A percentile compares a stretch with the other conserved stretches of the same genome.
phyloP scores from a whole-genome alignment of 139 green algal genomes.

The Chlorella sp. region DNA sequence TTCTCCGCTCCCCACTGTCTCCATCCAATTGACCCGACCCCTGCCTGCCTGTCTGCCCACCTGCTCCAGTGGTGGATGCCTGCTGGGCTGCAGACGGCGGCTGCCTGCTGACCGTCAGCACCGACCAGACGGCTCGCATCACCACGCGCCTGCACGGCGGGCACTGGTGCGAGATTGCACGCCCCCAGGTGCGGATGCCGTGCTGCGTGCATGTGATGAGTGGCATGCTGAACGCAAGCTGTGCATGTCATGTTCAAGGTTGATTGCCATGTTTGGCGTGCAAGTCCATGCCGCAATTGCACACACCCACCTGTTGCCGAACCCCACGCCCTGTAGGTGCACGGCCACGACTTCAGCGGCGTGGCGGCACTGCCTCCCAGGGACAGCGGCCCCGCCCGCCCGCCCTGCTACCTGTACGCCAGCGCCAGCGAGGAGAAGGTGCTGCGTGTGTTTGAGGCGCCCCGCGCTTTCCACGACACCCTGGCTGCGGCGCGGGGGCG shows the following conservation, averaged over 20 bases:
- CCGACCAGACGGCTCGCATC: conserved; percentile 87
- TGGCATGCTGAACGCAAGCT: too few species aligned
- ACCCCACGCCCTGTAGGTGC: conserved; percentile 50
- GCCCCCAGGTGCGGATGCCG: conserved; percentile 73
- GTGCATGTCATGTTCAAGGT: too few species aligned
- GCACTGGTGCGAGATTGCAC: conserved; percentile 91
- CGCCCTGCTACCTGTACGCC: conserved; percentile 61
- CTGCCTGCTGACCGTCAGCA: conserved; percentile 73
- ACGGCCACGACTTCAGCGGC: conserved; percentile 95
- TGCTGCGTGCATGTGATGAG: too few species aligned
- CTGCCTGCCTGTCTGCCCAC: neutral
- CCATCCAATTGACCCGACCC: neutral
- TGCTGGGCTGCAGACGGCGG: conserved; percentile 73
- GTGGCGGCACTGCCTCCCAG: conserved; percentile 57
- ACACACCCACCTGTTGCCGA: too few species aligned
- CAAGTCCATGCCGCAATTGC: too few species aligned
- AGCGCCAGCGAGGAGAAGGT: conserved; percentile 96
- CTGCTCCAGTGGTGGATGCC: conserved; percentile 70
- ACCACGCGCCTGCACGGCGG: conserved; percentile 45
- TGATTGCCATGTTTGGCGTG: too few species aligned
- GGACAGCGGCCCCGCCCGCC: neutral
- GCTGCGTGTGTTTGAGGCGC: conserved; percentile 89
- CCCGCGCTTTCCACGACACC: conserved; percentile 69
- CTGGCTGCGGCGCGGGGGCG: conserved; percentile 47
- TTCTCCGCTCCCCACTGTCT: neutral